Evolutionary conservation across 768 basidiomycete species (phyloP).

Genomic region (Leccinum arenicola): DNA sequence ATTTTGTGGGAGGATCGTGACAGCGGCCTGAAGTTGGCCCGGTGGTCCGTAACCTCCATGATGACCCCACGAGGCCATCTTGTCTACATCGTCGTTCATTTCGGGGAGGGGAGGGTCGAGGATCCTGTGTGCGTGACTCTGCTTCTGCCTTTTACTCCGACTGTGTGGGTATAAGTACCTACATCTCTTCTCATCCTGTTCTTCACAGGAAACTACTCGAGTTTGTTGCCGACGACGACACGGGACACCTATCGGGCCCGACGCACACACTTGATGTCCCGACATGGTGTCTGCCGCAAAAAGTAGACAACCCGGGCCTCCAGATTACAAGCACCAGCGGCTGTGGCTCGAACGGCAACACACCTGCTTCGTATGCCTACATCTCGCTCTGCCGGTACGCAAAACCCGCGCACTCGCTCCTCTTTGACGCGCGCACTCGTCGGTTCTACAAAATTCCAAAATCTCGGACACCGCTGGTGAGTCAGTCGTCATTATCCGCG

Average conservation of each 20-base stretch:
- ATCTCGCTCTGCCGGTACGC: slow-evolving; percentile 9
- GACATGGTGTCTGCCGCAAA: slow-evolving; percentile 5
- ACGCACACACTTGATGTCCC: slow-evolving; percentile 13
- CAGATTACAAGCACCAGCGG: neutral
- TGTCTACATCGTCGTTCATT: slow-evolving; percentile 14
- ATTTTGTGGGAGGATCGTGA: slow-evolving; percentile 17
- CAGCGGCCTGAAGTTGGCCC: neutral
- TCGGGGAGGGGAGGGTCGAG: neutral
- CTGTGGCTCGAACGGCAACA: neutral
- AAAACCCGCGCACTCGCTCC: slow-evolving; percentile 10
- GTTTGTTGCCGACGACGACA: slow-evolving; percentile 17
- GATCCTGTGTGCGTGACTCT: slow-evolving; percentile 17
- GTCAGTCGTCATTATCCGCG: neutral
- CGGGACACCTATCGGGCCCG: slow-evolving; percentile 9
- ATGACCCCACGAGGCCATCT: slow-evolving; percentile 8
- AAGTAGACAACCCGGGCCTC: slow-evolving; percentile 7
- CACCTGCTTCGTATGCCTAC: slow-evolving; percentile 10
- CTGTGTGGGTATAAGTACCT: no score
- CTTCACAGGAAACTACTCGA: slow-evolving; percentile 15
- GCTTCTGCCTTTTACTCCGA: neutral
- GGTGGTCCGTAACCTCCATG: slow-evolving; percentile 12
- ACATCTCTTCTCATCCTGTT: neutral
- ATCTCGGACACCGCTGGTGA: slow-evolving; percentile 9
- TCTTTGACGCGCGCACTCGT: slow-evolving; percentile 13
- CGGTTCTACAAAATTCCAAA: slow-evolving; percentile 22